Evolutionary conservation across 177 flowering plant genomes (phyloP), one percentile per base, ranked within the genome.

Genomic region (Tripterygium wilfordii): DNA sequence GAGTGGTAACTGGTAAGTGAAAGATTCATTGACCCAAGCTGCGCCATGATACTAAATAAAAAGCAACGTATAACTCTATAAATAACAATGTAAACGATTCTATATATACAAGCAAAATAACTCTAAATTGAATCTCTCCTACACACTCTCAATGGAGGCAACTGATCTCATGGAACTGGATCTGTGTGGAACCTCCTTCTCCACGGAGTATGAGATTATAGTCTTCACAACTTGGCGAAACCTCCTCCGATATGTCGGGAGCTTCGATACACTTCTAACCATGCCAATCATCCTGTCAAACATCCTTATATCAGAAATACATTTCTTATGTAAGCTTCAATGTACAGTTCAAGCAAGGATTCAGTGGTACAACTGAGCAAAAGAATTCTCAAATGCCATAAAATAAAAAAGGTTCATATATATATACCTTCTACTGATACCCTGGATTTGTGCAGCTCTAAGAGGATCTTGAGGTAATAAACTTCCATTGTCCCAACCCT

Each of bases 381-480:
- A n/a, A n/a, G n/a, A n/a, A n/a, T n/a, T n/a, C n/a, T n/a, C n/a
- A n/a, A n/a, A n/a, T n/a, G n/a, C n/a, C n/a, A n/a, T n/a, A n/a
- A n/a, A n/a, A n/a, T n/a, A n/a, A n/a, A n/a, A n/a, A n/a, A n/a
- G n/a, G n/a, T n/a, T n/a, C n/a, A n/a, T n/a, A n/a, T n/a, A n/a
- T n/a, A n/a, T 28, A 15, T 72, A 88, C 98, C 98, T 88, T 75
- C 98, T 75, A 56, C 86, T 75, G 36, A 91, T 83, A 55, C 96
- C 96, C 42, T 85, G 75, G 41, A 91, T 81, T 61, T 88, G 98
- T 67, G 92, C 98, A 48, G 77, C 77, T 63, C 89, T 69, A 26
- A 90, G 63, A 40, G 82, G 62, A 53, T 88, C 89, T 45, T 67
- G 62, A 48, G 88, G 84, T 13, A 56, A 56, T 25, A 49, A 49